Percentiles rank a stretch among this genome's conserved stretches.
Evolutionary conservation across 352 stramenopile species (phyloP).

Genomic region (Pythium sukuiense): DNA sequence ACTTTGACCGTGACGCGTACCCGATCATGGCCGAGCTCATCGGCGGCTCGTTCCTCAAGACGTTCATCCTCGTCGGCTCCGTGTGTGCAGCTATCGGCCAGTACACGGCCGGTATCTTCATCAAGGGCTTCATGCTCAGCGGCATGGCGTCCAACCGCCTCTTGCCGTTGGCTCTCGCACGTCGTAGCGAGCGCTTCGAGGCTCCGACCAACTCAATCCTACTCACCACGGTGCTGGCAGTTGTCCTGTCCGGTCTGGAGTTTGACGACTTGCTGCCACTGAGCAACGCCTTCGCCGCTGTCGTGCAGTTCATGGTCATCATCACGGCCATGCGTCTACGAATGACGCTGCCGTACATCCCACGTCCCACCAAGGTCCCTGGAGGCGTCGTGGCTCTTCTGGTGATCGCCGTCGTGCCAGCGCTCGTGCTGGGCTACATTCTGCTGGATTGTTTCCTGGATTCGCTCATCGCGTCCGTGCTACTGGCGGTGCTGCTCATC

Average conservation of each 20-base stretch:
- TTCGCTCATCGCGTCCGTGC: slow-evolving; percentile 14
- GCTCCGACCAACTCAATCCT: slow-evolving; percentile 28
- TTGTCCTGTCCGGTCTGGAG: slow-evolving; percentile 22
- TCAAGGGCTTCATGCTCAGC: slow-evolving; percentile 73
- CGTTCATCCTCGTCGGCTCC: slow-evolving; percentile 72
- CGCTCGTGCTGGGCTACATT: slow-evolving; percentile 51
- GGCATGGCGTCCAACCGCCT: slow-evolving; percentile 69
- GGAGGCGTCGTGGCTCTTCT: slow-evolving; percentile 37
- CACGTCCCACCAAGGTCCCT: slow-evolving; percentile 57
- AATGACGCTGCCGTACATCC: slow-evolving; percentile 61
- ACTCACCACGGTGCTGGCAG: slow-evolving; percentile 14
- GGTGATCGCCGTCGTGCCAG: slow-evolving; percentile 34
- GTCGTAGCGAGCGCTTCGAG: slow-evolving; percentile 27
- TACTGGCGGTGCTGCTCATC: slow-evolving; percentile 16
- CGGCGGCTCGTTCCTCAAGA: slow-evolving; percentile 72
- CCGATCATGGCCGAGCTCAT: slow-evolving; percentile 74
- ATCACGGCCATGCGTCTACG: slow-evolving; percentile 87
- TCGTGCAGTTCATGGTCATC: slow-evolving; percentile 89
- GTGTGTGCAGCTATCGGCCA: slow-evolving; percentile 78
- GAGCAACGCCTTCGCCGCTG: slow-evolving; percentile 58
- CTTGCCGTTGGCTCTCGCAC: slow-evolving; percentile 73
- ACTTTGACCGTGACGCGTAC: slow-evolving; percentile 88
- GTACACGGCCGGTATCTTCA: slow-evolving; percentile 88
- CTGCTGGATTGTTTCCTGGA: slow-evolving; percentile 23
- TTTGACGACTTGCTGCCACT: slow-evolving; percentile 56